A percentile compares a stretch with the other conserved stretches of the same genome.
Conservation (phyloP, 2,329 filamentous ascomycete genomes). For the Fusarium caatingaense region DNA sequence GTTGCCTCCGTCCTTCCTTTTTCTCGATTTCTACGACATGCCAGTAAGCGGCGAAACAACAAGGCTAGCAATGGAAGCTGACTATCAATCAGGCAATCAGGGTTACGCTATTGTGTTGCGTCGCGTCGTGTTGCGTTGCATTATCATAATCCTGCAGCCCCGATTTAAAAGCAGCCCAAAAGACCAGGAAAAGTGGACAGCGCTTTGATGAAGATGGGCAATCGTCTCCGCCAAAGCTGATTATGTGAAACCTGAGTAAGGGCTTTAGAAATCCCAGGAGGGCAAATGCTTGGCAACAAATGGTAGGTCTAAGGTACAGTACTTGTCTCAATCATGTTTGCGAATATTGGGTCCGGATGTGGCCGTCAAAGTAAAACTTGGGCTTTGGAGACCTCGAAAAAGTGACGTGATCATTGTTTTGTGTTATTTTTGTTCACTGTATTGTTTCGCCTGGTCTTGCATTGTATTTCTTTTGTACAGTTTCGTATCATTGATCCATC, state of each 20-base stretch:
- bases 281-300: slow-evolving; percentile 3
- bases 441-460: not conserved
- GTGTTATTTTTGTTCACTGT: slow-evolving; percentile 7
- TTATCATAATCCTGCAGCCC: slow-evolving; percentile 13
- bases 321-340: slow-evolving; percentile 22
- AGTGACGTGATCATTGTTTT: slow-evolving; percentile 24
- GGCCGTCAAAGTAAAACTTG: slow-evolving; percentile 17
- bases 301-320: not conserved
- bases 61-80: not conserved
- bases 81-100: not conserved
- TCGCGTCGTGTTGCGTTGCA: slow-evolving; percentile 18
- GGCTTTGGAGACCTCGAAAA: slow-evolving; percentile 1
- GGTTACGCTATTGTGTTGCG: not conserved
- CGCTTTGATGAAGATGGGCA: slow-evolving; percentile 30
- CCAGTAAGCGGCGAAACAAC: not conserved
- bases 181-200: not conserved
- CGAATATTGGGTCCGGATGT: slow-evolving; percentile 24
- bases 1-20: slow-evolving; percentile 8
- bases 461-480: slow-evolving; percentile 5
- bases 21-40: not conserved
- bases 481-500: not conserved
- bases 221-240: slow-evolving; percentile 18
- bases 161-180: slow-evolving; percentile 9
- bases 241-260: slow-evolving; percentile 31
- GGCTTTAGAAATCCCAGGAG: not conserved